Evolutionary conservation across 306 rosid genomes (phyloP), one percentile per base, ranked within the genome.

Genomic region (Macrotyloma uniflorum): DNA sequence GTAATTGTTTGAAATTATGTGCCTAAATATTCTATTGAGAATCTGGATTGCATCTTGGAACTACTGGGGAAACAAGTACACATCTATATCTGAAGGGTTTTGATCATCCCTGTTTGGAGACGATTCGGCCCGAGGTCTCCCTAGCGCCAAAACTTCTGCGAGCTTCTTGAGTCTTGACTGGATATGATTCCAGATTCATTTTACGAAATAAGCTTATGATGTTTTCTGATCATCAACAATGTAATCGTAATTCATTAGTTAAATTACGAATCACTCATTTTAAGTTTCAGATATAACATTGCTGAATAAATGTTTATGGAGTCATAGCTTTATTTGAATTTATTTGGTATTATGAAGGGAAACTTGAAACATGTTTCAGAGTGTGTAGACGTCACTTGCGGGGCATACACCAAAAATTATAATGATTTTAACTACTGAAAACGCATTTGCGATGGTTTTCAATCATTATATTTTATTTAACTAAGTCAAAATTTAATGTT

Each of bases 21-120:
- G 15, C 47, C 53, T 30, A 33, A 43, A 6, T 42, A 16, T 40
- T 57, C 14, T 14, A 67, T 67, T 16, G 10, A 33, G 57, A 58
- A 65, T 20, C 14, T 50, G 64, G 72, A 42, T 32, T 47, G 72
- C 50, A 63, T 20, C 64, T 61, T 53, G 50, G 50, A 19, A 36
- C 70, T 36, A 20, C 23, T 8, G 6, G 18, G 26, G 20, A 2
- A 61, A 36, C 42, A 8, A 28, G 20, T 23, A 0, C 9, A 30
- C 43, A 30, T 26, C 35, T 62, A 14, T 22, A 24, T 47, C 72
- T 13, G 30, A 75, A 11, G 35, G 28, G 32, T 5, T 57, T 57
- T 26, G 50, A 12, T 26, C 19, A 36, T 26, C 1, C 2, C 28
- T 26, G n/a, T n/a, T n/a, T n/a, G n/a, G n/a, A n/a, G n/a, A n/a